Conservation (phyloP, 176 grass and related monocot genomes). For the Carex cristatella region DNA sequence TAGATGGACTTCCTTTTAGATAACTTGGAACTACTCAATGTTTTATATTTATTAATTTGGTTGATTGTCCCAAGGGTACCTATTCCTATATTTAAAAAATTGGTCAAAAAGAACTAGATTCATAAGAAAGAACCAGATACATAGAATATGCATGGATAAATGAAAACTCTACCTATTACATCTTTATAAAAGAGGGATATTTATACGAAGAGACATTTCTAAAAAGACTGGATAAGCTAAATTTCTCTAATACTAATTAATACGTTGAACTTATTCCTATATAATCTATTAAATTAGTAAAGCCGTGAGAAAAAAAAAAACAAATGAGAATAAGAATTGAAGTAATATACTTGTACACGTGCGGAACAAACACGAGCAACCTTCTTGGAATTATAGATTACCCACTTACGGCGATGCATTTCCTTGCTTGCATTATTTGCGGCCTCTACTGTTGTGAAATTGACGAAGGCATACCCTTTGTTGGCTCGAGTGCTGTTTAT, state of each 20-base stretch:
- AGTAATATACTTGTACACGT: constrained; percentile 31
- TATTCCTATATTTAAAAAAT: not conserved
- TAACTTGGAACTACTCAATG: not conserved
- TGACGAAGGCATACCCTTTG: constrained; percentile 65
- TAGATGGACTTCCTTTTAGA: not conserved
- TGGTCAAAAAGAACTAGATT: too few species aligned
- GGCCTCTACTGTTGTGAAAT: constrained; percentile 47
- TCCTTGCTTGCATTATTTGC: constrained; percentile 11
- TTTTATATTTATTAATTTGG: not conserved
- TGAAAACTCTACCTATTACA: too few species aligned
- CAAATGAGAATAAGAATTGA: not conserved
- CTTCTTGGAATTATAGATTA: constrained; percentile 31
- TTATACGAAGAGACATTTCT: not conserved
- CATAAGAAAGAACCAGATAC: too few species aligned
- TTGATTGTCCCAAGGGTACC: not conserved
- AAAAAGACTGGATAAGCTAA: too few species aligned
- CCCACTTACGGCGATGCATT: constrained; percentile 37
- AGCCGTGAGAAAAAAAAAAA: not conserved
- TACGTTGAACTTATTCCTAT: too few species aligned
- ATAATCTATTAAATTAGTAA: not conserved
- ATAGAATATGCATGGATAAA: too few species aligned
- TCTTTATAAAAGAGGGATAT: not conserved
- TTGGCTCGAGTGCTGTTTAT: constrained; percentile 24
- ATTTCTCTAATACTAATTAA: too few species aligned
- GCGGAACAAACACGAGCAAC: constrained; percentile 34